Conservation (phyloP, 2,329 filamentous ascomycete species). For the Fusarium compactum region DNA sequence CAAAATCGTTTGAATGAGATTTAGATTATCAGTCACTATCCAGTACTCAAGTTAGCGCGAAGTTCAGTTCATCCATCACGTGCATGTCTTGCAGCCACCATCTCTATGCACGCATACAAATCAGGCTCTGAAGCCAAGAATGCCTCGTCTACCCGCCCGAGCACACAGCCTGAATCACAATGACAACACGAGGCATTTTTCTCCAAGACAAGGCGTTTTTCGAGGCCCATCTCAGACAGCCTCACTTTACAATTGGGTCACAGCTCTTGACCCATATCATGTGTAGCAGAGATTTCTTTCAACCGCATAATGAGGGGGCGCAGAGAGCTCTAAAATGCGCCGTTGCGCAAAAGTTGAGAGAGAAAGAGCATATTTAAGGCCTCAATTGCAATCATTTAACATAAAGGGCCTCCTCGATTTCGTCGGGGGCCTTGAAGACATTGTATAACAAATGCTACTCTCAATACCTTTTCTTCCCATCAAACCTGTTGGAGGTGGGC, state of each 20-base stretch:
- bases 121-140: background rate
- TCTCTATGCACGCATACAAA: background rate
- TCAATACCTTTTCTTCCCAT: too few species aligned
- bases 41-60: too few species aligned
- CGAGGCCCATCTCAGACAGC: background rate
- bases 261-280: accelerated
- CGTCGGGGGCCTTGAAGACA: too few species aligned
- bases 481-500: too few species aligned
- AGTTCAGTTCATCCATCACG: too few species aligned
- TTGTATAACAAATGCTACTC: too few species aligned
- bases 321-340: accelerated
- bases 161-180: background rate
- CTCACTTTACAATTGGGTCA: background rate
- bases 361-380: background rate
- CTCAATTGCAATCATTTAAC: background rate
- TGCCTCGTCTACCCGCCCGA: background rate
- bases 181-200: background rate
- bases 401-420: background rate
- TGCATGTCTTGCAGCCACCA: background rate
- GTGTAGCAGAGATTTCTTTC: background rate
- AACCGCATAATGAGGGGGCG: background rate
- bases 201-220: background rate
- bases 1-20: too few species aligned
- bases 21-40: too few species aligned
- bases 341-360: accelerated